Evolutionary conservation across 352 stramenopile genomes (phyloP), one percentile per base, ranked within the genome.

Genomic region (Phytophthora colocasiae): DNA sequence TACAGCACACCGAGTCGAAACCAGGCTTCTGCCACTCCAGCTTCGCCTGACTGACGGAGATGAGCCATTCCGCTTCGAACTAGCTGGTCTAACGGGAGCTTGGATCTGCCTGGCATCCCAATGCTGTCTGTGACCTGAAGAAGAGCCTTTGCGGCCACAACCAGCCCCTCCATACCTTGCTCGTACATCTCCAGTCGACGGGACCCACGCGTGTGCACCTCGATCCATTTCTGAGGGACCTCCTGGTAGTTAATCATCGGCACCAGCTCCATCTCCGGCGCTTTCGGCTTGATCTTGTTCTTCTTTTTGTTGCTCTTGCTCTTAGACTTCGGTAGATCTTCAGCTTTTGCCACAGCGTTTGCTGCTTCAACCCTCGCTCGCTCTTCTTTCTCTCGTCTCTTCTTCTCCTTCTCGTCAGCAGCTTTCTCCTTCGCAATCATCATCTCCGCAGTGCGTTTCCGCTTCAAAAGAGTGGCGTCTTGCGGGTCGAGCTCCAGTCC

Each of bases 1-100:
- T 75, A 81, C 8, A 81, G 51, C 19, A 78, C 55, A 44, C 65
- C 69, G n/a, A 81, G 61, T 43, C 73, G 69, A 34, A 77, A 81
- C 73, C 73, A 81, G 6, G 61, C 73, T 31, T 76, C 73, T 6
- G 73, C 66, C 12, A 81, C 62, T 10, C 73, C 73, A 51, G 58
- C 58, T 66, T 81, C 58, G 3, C 69, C 69, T 38, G 73, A 66
- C 29, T 63, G 61, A 40, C 58, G 55, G 10, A 81, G 58, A 32
- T 69, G 61, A 11, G 27, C 6, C n/a, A 81, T 63, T 1, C 50
- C 66, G 32, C 71, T 43, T 34, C 58, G 22, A 4, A 77, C 62
- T 8, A 74, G 12, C n/a, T 60, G 9, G 17, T 57, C 48, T 4
- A 68, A 26, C 2, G 58, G 64, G 19, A 71, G 38, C 1, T 48